Percentiles rank a stretch among this genome's conserved stretches.
Evolutionary conservation across 2,329 filamentous ascomycete genomes (phyloP).

Genomic region (Calonectria multiphialidica): DNA sequence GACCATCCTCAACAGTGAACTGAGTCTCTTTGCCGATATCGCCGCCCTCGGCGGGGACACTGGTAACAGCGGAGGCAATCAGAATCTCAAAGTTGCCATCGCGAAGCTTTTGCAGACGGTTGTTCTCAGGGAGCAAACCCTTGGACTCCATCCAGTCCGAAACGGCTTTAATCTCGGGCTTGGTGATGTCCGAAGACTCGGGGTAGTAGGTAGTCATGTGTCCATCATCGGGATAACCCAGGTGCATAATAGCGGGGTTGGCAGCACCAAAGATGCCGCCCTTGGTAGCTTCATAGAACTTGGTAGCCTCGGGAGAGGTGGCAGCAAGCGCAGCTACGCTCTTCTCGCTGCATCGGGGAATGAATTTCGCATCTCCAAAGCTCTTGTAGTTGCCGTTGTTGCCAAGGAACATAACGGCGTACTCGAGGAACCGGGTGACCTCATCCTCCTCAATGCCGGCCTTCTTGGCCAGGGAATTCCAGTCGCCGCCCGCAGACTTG

Average conservation of each 20-base stretch:
- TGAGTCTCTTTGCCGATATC: constrained; percentile 76
- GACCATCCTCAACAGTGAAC: constrained; percentile 70
- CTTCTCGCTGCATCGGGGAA: constrained; percentile 76
- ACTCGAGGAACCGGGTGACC: constrained; percentile 78
- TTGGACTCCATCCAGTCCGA: constrained; percentile 81
- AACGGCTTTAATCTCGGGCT: constrained; percentile 79
- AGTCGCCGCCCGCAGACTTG: constrained; percentile 75
- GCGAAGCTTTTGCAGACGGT: constrained; percentile 75
- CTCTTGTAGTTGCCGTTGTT: constrained; percentile 90
- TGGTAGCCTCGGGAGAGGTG: constrained; percentile 69
- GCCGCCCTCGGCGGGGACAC: constrained; percentile 71
- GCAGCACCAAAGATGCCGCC: constrained; percentile 79
- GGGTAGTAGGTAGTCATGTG: constrained; percentile 89
- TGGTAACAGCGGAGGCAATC: constrained; percentile 76
- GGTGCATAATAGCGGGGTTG: constrained; percentile 75
- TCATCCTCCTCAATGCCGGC: constrained; percentile 74
- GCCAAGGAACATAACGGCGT: constrained; percentile 82
- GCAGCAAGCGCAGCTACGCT: constrained; percentile 74
- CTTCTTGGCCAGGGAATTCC: constrained; percentile 74
- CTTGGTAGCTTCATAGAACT: constrained; percentile 75
- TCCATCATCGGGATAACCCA: constrained; percentile 80
- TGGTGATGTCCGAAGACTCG: constrained; percentile 78
- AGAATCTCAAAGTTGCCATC: constrained; percentile 77
- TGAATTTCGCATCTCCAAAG: constrained; percentile 87
- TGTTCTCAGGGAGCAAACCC: constrained; percentile 81